A percentile compares a stretch with the other conserved stretches of the same genome.
Conservation (phyloP, 305 asterid species). For the Solanum hybrid region DNA sequence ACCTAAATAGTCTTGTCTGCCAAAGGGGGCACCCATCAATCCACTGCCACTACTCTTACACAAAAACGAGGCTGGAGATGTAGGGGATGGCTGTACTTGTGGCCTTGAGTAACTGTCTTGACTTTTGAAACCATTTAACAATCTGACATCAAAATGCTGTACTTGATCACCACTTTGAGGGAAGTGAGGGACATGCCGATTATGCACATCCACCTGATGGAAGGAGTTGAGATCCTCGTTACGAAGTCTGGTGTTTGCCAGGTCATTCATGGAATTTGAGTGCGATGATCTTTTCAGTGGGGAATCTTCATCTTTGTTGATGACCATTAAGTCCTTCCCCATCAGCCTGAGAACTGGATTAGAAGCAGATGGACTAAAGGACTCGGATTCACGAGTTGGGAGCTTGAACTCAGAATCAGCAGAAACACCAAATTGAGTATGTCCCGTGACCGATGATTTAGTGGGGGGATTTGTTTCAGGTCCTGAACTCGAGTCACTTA, state of each 20-base stretch:
- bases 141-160: slow-evolving; percentile 30
- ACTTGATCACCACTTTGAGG: slow-evolving; percentile 14
- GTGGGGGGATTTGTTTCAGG: slow-evolving; percentile 11
- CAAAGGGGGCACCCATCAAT: slow-evolving; percentile 19
- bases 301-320: slow-evolving; percentile 55
- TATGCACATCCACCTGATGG: slow-evolving; percentile 21
- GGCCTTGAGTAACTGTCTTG: slow-evolving; percentile 21
- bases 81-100: slow-evolving; percentile 15
- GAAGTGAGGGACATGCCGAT: slow-evolving; percentile 14
- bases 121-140: slow-evolving; percentile 27
- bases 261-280: slow-evolving; percentile 15
- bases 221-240: slow-evolving; percentile 17
- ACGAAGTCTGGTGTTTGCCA: slow-evolving; percentile 14
- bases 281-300: slow-evolving; percentile 25
- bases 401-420: slow-evolving; percentile 33
- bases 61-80: slow-evolving; percentile 24
- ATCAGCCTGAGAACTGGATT: slow-evolving; percentile 75
- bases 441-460: slow-evolving; percentile 12
- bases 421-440: slow-evolving; percentile 15
- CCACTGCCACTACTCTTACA: slow-evolving; percentile 16
- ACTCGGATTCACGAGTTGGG: slow-evolving; percentile 24
- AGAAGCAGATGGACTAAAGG: slow-evolving; percentile 47
- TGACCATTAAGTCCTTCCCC: slow-evolving; percentile 89
- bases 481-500: slow-evolving; percentile 15
- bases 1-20: slow-evolving; percentile 18